These are phyloP conservation scores for Melastoma candidum DNA, from an alignment of 441 rosid species.

Conservation along the genomic window DNA sequence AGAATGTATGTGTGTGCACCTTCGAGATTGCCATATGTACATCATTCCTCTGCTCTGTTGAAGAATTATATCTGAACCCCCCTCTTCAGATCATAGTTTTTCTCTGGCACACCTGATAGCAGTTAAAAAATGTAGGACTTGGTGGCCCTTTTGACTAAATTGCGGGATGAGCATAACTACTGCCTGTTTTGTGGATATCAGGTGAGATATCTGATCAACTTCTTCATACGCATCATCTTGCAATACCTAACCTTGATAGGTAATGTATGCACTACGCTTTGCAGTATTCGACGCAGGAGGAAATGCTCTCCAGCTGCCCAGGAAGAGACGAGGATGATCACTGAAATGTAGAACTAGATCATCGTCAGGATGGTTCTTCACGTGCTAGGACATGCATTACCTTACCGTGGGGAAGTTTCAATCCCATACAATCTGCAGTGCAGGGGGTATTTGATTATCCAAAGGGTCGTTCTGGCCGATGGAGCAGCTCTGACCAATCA, in stretches of 20 bases:
- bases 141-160: constrained; percentile 56
- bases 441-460: too few relatives aligned
- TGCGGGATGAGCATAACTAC: constrained; percentile 67
- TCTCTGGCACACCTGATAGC: not conserved
- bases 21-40: too few relatives aligned
- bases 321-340: constrained; percentile 83
- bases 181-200: constrained; percentile 82
- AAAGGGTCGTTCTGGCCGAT: too few relatives aligned
- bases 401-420: too few relatives aligned
- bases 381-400: too few relatives aligned
- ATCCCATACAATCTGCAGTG: too few relatives aligned
- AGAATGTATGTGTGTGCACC: too few relatives aligned
- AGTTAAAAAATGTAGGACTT: constrained; percentile 50
- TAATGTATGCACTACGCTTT: constrained; percentile 5
- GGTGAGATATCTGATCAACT: constrained; percentile 28
- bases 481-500: too few relatives aligned
- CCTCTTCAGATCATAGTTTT: not conserved
- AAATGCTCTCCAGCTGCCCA: constrained; percentile 69
- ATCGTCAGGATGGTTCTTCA: too few relatives aligned
- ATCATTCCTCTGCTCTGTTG: too few relatives aligned
- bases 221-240: constrained; percentile 12
- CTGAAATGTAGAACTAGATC: constrained; percentile 18
- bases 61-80: not conserved
- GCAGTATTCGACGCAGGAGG: constrained; percentile 79
- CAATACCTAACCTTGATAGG: constrained; percentile 2